Base-by-base conservation (phyloP, 1,284 basidiomycete genomes). In the Pyrrhoderma noxium region DNA sequence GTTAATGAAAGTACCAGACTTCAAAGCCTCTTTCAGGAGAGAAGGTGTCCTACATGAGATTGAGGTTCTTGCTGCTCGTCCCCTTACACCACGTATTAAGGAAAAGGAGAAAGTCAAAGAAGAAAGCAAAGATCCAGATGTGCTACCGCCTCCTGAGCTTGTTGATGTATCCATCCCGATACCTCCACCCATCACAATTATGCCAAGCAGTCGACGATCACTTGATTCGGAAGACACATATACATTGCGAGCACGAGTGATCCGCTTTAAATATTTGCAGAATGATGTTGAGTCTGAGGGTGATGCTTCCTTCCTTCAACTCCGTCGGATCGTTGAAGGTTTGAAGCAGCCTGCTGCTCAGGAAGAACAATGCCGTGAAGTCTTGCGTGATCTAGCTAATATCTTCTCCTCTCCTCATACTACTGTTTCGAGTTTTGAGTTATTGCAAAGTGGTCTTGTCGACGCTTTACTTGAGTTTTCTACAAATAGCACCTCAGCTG, bases 11-110 rank as follows among this genome's bases (percentile, higher is more conserved):
- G 75, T 91, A 35, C 70, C 79, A 4, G 77, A 91, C 44, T 97
- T 95, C 67, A 83, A 82, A 60, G 85, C 89, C 14, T 82, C 85
- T 0, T 92, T 97, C 75, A 79, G 88, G 14, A 78, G 93, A 40
- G 93, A 98, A 67, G 94, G 93, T 14, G 94, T 97, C 35, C 84
- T 95, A 64, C 88, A 93, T 64, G 93, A 96, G 65, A 84, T 96
- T 27, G 90, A 93, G 57, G 66, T 71, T 2, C 70, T 93, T 23
- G 82, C 89, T 9, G 72, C 75, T 11, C 76, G 84, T 45, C 64
- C 75, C 3, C 69, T 93, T 3, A 70, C 82, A 0, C 58, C 71
- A 7, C 82, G 80, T 62, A 61, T 73, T 8, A 82, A 78, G 57
- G 72, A 73, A 2, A 84, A 79, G 59, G 71, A 74, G 52, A 72